A percentile compares a stretch with the other conserved stretches of the same genome.
Evolutionary conservation across 768 basidiomycete genomes (phyloP).

Genomic region (Leccinum longicurvipes): DNA sequence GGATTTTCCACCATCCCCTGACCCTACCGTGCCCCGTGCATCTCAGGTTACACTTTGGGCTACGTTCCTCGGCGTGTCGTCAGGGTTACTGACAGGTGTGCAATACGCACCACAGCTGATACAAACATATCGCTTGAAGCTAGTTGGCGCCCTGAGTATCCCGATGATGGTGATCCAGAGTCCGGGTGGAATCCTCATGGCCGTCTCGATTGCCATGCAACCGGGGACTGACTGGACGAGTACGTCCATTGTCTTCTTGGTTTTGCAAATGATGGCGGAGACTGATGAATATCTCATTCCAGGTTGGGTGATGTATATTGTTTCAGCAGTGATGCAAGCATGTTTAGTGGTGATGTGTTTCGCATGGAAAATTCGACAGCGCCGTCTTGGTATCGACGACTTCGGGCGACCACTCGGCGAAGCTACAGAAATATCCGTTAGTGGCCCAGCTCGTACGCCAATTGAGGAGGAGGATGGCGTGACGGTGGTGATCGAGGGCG

Average conservation of each 20-base stretch:
- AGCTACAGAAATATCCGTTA: not conserved
- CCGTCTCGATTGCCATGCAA: slow-evolving; percentile 71
- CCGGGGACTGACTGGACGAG: slow-evolving; percentile 87
- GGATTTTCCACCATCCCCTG: slow-evolving; percentile 38
- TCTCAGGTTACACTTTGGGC: slow-evolving; percentile 62
- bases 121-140: slow-evolving; percentile 70
- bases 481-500: slow-evolving; percentile 23
- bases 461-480: slow-evolving; percentile 12
- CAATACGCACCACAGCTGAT: slow-evolving; percentile 89
- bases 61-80: slow-evolving; percentile 80
- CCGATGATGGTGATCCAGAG: slow-evolving; percentile 96
- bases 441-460: not conserved
- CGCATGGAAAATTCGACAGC: slow-evolving; percentile 79
- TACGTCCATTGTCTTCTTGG: slow-evolving; percentile 30
- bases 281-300: not conserved
- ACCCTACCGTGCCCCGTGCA: slow-evolving; percentile 33
- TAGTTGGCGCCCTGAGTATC: slow-evolving; percentile 92
- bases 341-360: slow-evolving; percentile 82
- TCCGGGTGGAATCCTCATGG: slow-evolving; percentile 87
- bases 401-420: slow-evolving; percentile 63
- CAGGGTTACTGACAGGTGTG: slow-evolving; percentile 70
- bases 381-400: slow-evolving; percentile 75
- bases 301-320: slow-evolving; percentile 82
- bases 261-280: not conserved
- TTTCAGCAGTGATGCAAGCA: slow-evolving; percentile 83